Evolutionary conservation across 495 filamentous ascomycete species (phyloP).

Genomic region (Monascus purpureus): DNA sequence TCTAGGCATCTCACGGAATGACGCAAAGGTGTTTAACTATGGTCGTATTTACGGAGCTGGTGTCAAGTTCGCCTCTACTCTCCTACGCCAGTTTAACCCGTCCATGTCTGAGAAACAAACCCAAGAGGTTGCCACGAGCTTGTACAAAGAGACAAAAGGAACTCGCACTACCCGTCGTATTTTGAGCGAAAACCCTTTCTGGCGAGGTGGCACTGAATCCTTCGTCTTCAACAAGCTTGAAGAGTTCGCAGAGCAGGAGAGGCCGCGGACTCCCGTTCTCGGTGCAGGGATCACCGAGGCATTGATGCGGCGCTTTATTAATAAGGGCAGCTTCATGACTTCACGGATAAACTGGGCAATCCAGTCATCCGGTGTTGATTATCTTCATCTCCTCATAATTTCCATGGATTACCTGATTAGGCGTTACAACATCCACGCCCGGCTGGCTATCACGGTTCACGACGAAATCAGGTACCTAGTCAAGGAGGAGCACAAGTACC

Average conservation of each 20-base stretch:
- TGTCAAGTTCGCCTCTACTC: constrained; percentile 76
- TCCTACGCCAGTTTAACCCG: constrained; percentile 89
- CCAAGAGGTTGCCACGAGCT: constrained; percentile 53
- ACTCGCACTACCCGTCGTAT: constrained; percentile 55
- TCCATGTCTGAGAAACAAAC: constrained; percentile 63
- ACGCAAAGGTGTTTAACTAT: constrained; percentile 98
- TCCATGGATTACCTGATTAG: constrained; percentile 87
- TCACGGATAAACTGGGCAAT: constrained; percentile 99
- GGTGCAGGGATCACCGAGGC: constrained; percentile 95
- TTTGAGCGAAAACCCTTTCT: constrained; percentile 65
- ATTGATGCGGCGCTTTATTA: constrained; percentile 73
- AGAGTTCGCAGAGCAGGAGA: constrained; percentile 90
- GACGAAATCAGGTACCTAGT: constrained; percentile 95
- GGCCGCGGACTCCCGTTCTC: constrained; percentile 82
- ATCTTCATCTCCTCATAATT: constrained; percentile 87
- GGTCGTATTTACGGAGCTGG: constrained; percentile 96
- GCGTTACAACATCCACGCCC: constrained; percentile 71
- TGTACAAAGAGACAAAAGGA: constrained; percentile 87
- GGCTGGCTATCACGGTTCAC: constrained; percentile 87
- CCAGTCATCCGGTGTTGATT: constrained; percentile 93
- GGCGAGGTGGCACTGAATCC: constrained; percentile 91
- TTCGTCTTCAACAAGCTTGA: constrained; percentile 98
- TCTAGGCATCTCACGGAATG: constrained; percentile 81
- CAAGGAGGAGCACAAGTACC: constrained; percentile 72
- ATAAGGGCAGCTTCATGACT: constrained; percentile 84